Conservation (phyloP, 2,329 filamentous ascomycete species). For the Aspergillus clavatus region DNA sequence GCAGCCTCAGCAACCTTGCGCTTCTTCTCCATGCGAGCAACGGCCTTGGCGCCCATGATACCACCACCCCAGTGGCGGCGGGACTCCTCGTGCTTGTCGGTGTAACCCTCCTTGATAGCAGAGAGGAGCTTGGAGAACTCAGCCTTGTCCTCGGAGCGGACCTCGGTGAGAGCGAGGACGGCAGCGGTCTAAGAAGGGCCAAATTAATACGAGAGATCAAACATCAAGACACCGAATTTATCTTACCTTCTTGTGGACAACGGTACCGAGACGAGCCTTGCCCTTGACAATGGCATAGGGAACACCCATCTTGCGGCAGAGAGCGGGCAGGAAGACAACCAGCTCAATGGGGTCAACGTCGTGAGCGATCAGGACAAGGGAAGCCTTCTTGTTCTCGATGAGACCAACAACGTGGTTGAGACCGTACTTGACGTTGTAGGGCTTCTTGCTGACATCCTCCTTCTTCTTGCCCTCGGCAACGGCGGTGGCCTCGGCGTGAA, state of each 20-base stretch:
- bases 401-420: conserved; percentile 98
- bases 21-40: conserved; percentile 73
- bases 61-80: conserved; percentile 98
- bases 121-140: conserved; percentile 96
- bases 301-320: conserved; percentile 99
- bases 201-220: conserved; percentile 23
- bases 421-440: conserved; percentile 98
- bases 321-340: conserved; percentile 96
- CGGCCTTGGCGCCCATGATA: conserved; percentile 97
- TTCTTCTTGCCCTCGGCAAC: conserved; percentile 99
- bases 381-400: conserved; percentile 99
- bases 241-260: conserved; percentile 97
- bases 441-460: conserved; percentile 99
- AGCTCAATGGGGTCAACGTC: conserved; percentile 99
- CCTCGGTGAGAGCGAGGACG: conserved; percentile 91
- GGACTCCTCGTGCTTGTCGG: conserved; percentile 87
- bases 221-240: neutral
- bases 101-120: conserved; percentile 96
- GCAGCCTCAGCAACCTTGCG: conserved; percentile 88
- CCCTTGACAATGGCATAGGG: conserved; percentile 99
- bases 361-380: conserved; percentile 96
- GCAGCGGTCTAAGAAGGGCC: conserved; percentile 69
- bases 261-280: conserved; percentile 97
- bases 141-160: conserved; percentile 95
- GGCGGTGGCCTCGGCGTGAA: conserved; percentile 95